Base-by-base conservation (phyloP, 352 stramenopile species). In the Pythium vanterpoolii region DNA sequence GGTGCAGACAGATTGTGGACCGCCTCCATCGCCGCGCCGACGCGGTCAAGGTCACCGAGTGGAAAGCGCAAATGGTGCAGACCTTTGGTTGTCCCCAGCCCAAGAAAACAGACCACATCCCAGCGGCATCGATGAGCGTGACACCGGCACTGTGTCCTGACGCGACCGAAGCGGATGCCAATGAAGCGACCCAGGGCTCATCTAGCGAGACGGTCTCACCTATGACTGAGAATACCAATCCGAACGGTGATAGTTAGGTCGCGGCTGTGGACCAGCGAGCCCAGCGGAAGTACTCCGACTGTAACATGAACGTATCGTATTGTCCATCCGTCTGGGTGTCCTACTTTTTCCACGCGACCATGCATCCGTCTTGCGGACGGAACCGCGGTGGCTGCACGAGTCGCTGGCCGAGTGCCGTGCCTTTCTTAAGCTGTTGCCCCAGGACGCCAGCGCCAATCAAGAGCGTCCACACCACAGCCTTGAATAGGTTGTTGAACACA, bases 261-360 rank as follows among this genome's bases (percentile, higher is more conserved):
- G n/a, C n/a, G n/a, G n/a, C 30, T 27, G 21, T 47, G 19, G 21
- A 23, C 42, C 42, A 47, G 42, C 42, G 42, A n/a, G n/a, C n/a
- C n/a, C n/a, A n/a, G n/a, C n/a, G n/a, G n/a, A n/a, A n/a, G n/a
- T n/a, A n/a, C n/a, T n/a, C n/a, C n/a, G n/a, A n/a, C n/a, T n/a
- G n/a, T n/a, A n/a, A n/a, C n/a, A n/a, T n/a, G n/a, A n/a, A n/a
- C n/a, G n/a, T n/a, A n/a, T n/a, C n/a, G n/a, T 11, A 11, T 36
- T 36, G 11, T 36, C 31, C 31, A 36, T 36, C 31, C 31, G 6
- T 6, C 31, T 36, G 31, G 31, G 6, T 18, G 6, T 16, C 7
- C 82, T 57, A 88, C 51, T 72, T 77, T 63, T 89, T 88, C 78
- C 77, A 90, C 30, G 72, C 64, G n/a, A 80, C 83, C 81, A 80